Evolutionary conservation across 2,329 filamentous ascomycete species (phyloP).

Genomic region (Cladosporium oxysporum): DNA sequence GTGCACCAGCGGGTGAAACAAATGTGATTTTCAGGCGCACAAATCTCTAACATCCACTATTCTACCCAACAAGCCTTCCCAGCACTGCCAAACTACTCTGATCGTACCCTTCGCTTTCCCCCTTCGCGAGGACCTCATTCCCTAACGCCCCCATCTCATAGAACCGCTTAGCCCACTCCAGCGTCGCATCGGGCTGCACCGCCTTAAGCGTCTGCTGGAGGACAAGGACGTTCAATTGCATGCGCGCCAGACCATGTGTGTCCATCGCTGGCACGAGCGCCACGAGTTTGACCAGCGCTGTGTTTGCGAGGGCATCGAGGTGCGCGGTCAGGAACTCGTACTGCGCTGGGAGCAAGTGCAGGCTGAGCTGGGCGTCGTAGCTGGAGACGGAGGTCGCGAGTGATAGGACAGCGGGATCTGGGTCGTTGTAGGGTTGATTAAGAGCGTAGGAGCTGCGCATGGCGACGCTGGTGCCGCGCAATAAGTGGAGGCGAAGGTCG

Average conservation of each 20-base stretch:
- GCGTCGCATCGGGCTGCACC: conserved; percentile 70
- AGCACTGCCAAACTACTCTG: conserved; percentile 45
- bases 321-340: conserved; percentile 72
- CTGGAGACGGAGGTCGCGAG: conserved; percentile 82
- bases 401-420: conserved; percentile 76
- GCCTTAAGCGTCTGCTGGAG: conserved; percentile 94
- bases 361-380: conserved; percentile 79
- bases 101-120: conserved; percentile 37
- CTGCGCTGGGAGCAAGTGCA: conserved; percentile 71
- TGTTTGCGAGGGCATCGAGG: conserved; percentile 75
- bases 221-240: conserved; percentile 92
- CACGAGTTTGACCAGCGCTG: conserved; percentile 69
- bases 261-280: conserved; percentile 82
- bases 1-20: too few species aligned
- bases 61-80: conserved; percentile 37
- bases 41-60: not conserved
- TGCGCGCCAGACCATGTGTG: conserved; percentile 74
- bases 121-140: conserved; percentile 42
- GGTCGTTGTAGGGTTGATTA: conserved; percentile 73
- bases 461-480: conserved; percentile 71
- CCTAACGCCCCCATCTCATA: conserved; percentile 68
- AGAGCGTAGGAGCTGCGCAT: conserved; percentile 50
- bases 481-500: conserved; percentile 81
- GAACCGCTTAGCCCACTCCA: conserved; percentile 66
- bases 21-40: not conserved